Evolutionary conservation across 2,329 filamentous ascomycete species (phyloP).

Genomic region (Pezicula radicicola): DNA sequence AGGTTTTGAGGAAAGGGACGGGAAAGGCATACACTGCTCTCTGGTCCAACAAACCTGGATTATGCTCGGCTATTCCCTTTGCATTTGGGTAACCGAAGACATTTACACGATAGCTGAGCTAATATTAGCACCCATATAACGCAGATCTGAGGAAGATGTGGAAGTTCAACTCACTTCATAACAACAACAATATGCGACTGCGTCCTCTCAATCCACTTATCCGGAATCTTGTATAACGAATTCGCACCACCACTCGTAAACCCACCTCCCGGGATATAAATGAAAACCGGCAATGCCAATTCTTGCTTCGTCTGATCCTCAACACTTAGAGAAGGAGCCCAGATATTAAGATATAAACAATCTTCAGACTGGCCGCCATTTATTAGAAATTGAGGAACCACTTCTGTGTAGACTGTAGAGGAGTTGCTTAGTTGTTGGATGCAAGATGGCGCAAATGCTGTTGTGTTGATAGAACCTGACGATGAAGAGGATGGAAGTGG

Average conservation of each 20-base stretch:
- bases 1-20: constrained; percentile 31
- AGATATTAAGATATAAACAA: constrained; percentile 32
- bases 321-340: constrained; percentile 8
- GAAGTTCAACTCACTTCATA: constrained; percentile 16
- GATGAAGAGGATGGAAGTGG: neutral
- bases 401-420: neutral
- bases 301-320: neutral
- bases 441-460: constrained; percentile 7
- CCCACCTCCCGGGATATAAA: neutral
- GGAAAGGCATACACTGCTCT: constrained; percentile 20
- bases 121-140: neutral
- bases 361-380: constrained; percentile 24
- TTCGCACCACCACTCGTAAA: constrained; percentile 3
- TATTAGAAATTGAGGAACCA: neutral
- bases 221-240: constrained; percentile 8
- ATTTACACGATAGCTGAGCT: constrained; percentile 37
- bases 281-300: neutral
- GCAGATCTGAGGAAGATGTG: neutral
- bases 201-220: constrained; percentile 8
- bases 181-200: constrained; percentile 23
- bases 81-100: constrained; percentile 8
- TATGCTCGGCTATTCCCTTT: neutral
- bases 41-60: constrained; percentile 10
- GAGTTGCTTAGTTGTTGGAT: constrained; percentile 1
- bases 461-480: neutral